Evolutionary conservation across 768 basidiomycete genomes (phyloP), one percentile per base, ranked within the genome.

Genomic region (Galerina sulciceps): DNA sequence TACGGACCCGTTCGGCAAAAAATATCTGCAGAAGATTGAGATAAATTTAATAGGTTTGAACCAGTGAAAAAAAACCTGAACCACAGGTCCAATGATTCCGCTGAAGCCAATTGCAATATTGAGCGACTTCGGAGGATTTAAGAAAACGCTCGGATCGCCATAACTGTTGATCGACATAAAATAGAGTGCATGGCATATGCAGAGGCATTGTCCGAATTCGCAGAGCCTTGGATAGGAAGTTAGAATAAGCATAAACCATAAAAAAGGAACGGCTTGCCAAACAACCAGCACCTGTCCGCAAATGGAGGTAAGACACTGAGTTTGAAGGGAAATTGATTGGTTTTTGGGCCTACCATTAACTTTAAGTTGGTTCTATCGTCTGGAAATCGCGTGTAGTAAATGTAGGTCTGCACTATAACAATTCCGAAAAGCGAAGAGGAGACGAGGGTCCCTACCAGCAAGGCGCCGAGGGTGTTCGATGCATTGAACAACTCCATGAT

Each of bases 381-480:
- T 3, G 53, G 55, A 53, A 65, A 65, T 9, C 45, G 43, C n/a
- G 37, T 43, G 34, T 57, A 60, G 38, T 62, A 65, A 2, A 57
- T 43, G 31, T 60, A 60, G 1, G 49, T 49, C 23, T 65, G 64
- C 20, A 62, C 52, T 1, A 56, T 57, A 13, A 57, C 36, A 10
- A 65, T 48, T 4, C 64, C 61, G 23, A 62, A 62, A 3, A 65
- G 58, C 17, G 53, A 45, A 11, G 42, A 53, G 3, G 61, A 62
- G 23, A 65, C 15, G 20, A 55, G 35, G 2, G 60, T 34, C 4
- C 64, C 61, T 8, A 62, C 53, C 11, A 53, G 44, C 6, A 65
- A 45, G 13, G 64, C 61, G 10, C 64, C 64, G 1, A 62, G 35
- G 2, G 64, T 60, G n/a, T 34, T 37, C 5, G 55, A 37, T 5